These are phyloP conservation scores for Vitis riparia DNA, from an alignment of 164 flowering plant genomes.

Conservation along the genomic window DNA sequence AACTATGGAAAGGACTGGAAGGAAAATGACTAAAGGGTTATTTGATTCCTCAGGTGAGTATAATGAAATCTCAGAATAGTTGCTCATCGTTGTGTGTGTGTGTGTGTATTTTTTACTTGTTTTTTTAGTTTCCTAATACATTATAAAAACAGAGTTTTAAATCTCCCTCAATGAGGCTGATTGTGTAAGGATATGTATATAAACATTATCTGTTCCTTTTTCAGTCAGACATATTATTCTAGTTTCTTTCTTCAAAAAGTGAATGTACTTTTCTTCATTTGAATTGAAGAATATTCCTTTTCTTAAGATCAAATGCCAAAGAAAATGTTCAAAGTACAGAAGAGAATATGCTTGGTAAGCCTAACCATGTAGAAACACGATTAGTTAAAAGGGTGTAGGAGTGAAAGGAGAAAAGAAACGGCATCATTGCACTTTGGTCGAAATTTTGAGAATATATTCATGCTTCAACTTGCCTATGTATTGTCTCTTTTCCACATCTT, in stretches of 20 bases:
- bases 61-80: background rate
- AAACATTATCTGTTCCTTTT: background rate
- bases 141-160: too few species aligned
- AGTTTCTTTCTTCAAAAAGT: background rate
- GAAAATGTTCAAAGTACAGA: background rate
- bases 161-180: too few species aligned
- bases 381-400: too few species aligned
- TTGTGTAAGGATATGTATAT: background rate
- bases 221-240: background rate
- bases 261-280: background rate
- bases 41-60: constrained; percentile 21
- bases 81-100: background rate
- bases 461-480: constrained; percentile 10
- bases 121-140: background rate
- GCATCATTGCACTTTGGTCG: constrained; percentile 5
- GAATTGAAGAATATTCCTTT: background rate
- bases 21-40: background rate
- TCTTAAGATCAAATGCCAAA: too few species aligned
- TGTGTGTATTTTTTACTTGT: background rate
- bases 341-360: background rate
- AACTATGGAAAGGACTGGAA: constrained; percentile 12
- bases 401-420: background rate
- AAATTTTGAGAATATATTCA: constrained; percentile 26
- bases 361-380: background rate
- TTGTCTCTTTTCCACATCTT: background rate